These are phyloP conservation scores for Linaria vulgaris DNA, from an alignment of 257 asterid genomes.

Conservation along the genomic window DNA sequence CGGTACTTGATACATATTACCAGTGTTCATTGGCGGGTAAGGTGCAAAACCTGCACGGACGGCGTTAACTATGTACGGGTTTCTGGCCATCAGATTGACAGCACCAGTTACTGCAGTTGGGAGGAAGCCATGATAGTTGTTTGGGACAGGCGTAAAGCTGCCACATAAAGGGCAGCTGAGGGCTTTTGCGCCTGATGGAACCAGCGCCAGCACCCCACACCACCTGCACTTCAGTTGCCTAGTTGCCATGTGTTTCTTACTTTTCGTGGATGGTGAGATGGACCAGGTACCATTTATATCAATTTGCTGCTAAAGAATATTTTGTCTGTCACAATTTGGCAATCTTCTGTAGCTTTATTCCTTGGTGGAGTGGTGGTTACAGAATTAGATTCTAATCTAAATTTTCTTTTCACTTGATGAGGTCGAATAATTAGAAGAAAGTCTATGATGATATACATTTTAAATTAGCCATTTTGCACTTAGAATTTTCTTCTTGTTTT, in stretches of 20 bases:
- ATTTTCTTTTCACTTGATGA: slow-evolving; percentile 1
- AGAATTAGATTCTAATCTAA: slow-evolving; percentile 44
- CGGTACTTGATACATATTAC: slow-evolving; percentile 22
- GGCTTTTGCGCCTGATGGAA: slow-evolving; percentile 39
- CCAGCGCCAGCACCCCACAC: slow-evolving; percentile 44
- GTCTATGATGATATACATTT: too few species aligned
- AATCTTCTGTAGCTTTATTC: slow-evolving; percentile 4
- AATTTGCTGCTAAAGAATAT: slow-evolving; percentile 7
- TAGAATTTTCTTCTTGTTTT: too few species aligned
- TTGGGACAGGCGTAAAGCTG: slow-evolving; percentile 22
- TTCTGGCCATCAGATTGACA: neutral
- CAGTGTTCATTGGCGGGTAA: slow-evolving; percentile 18
- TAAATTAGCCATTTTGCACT: too few species aligned
- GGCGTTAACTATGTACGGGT: slow-evolving; percentile 4
- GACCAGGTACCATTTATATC: slow-evolving; percentile 16
- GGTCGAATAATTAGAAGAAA: too few species aligned
- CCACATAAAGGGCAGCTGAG: slow-evolving; percentile 49
- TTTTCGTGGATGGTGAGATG: slow-evolving; percentile 21
- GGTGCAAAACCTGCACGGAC: slow-evolving; percentile 17
- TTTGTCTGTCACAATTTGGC: slow-evolving; percentile 11
- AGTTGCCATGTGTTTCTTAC: slow-evolving; percentile 38
- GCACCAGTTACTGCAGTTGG: slow-evolving; percentile 22
- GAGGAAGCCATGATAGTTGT: slow-evolving; percentile 16
- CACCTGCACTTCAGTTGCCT: slow-evolving; percentile 48
- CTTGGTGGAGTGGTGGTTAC: slow-evolving; percentile 9